These are phyloP conservation scores for Lactarius tabidus DNA, from an alignment of 768 basidiomycete genomes.

Conservation along the genomic window DNA sequence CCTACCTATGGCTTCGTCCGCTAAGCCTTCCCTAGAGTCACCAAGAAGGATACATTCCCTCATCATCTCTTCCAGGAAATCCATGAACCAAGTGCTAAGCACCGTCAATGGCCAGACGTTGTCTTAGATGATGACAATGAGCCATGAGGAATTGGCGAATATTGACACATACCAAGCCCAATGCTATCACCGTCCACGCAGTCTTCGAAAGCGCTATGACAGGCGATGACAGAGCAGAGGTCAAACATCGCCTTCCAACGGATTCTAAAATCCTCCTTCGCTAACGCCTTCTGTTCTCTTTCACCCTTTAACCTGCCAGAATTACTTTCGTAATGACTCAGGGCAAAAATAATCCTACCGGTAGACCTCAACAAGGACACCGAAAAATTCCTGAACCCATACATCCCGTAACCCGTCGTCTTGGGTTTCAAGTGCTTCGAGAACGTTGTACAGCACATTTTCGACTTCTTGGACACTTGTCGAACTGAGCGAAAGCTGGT, in stretches of 20 bases:
- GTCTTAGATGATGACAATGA: constrained; percentile 41
- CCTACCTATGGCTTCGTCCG: constrained; percentile 10
- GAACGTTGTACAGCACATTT: constrained; percentile 45
- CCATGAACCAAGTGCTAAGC: constrained; percentile 57
- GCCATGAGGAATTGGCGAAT: not conserved
- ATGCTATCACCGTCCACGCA: constrained; percentile 58
- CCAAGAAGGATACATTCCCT: constrained; percentile 45
- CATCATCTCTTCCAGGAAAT: constrained; percentile 58
- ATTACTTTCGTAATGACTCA: not conserved
- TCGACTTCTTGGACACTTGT: constrained; percentile 41
- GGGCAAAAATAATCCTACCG: constrained; percentile 28
- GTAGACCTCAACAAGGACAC: constrained; percentile 41
- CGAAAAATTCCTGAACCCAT: constrained; percentile 52
- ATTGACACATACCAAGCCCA: constrained; percentile 50
- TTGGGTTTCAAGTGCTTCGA: constrained; percentile 44
- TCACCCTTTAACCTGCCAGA: constrained; percentile 34
- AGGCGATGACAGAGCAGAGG: constrained; percentile 58
- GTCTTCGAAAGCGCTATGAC: constrained; percentile 60
- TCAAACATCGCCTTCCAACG: constrained; percentile 65
- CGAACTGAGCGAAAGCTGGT: constrained; percentile 45
- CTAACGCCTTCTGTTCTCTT: constrained; percentile 31
- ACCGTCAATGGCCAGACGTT: constrained; percentile 70
- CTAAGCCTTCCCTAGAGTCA: constrained; percentile 25
- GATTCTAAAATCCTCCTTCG: constrained; percentile 39
- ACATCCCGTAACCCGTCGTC: constrained; percentile 38